Base-by-base conservation (phyloP, 805 yeast genomes). In the Saturnispora quitensis region DNA sequence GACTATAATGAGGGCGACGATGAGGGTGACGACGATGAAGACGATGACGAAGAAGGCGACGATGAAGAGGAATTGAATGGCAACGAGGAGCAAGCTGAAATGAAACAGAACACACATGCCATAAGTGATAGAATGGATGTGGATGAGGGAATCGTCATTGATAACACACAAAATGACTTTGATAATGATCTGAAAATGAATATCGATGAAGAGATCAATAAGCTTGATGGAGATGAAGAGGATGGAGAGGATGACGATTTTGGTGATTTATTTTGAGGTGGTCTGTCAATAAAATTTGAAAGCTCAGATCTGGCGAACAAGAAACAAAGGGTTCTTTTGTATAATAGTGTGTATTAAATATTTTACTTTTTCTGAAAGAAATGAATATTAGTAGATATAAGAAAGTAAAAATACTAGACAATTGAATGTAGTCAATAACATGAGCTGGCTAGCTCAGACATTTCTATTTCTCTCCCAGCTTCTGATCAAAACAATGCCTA, bases 401-500 rank as follows among this genome's bases (percentile, higher is more conserved):
- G 12, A 43, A 43, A 15, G 31, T 27, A 5, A 15, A 13, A 10
- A 15, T 13, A 15, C 12, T 6, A 18, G n/a, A 44, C 15, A 15
- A 31, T 31, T 13, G 12, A 17, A 6, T 27, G 27, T 27, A 25
- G 15, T 43, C 12, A 24, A 13, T 25, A 25, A 15, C 15, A 43
- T 43, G 13, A 12, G 12, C 9, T 33, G 31, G 20, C 24, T 35
- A 17, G 36, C 36, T 34, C 31, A 38, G 28, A 27, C 5, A 34
- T 43, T 25, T 28, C 52, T 36, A 20, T 43, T 43, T 43, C 52
- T 50, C 45, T 63, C 61, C 45, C 54, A 46, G 28, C 52, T 58
- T 48, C 69, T 54, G 20, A 66, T 60, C 15, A 58, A 24, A 10
- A 66, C 56, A 1, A 66, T 64, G 3, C 65, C 68, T 20, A 57